Conservation (phyloP, 2,329 filamentous ascomycete species). For the Cladosporium oxysporum region DNA sequence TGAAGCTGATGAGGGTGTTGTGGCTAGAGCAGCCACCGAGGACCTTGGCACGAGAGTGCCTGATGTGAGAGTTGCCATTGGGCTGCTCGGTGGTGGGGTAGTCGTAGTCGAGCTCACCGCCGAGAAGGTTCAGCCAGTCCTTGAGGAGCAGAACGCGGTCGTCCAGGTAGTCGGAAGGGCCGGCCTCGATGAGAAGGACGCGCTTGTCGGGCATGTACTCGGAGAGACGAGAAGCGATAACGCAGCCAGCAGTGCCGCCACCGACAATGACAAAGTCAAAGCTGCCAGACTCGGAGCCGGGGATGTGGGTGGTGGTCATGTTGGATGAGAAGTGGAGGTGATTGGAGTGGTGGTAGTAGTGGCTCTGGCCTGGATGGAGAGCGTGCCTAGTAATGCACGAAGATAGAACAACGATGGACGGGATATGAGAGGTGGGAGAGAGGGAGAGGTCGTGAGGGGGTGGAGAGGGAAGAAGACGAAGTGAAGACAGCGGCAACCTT, state of each 20-base stretch:
- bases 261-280: slow-evolving; percentile 87
- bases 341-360: neutral
- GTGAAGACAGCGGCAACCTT: slow-evolving; percentile 10
- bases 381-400: neutral
- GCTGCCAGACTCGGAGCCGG: slow-evolving; percentile 63
- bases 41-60: slow-evolving; percentile 89
- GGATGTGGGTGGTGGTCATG: slow-evolving; percentile 70
- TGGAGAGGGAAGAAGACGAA: slow-evolving; percentile 1
- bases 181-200: slow-evolving; percentile 82
- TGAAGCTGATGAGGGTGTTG: slow-evolving; percentile 92
- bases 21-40: slow-evolving; percentile 90
- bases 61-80: slow-evolving; percentile 87
- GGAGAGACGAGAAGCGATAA: slow-evolving; percentile 76
- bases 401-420: slow-evolving; percentile 11
- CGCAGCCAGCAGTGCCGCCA: slow-evolving; percentile 83
- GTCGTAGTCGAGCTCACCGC: slow-evolving; percentile 87
- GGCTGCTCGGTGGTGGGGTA: slow-evolving; percentile 88
- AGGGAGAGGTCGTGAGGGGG: slow-evolving; percentile 7
- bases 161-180: slow-evolving; percentile 86
- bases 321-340: slow-evolving; percentile 31
- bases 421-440: slow-evolving; percentile 10
- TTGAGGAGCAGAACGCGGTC: slow-evolving; percentile 83
- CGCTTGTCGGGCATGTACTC: slow-evolving; percentile 81
- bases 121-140: slow-evolving; percentile 82
- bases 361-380: neutral